Conservation (phyloP, 73 alveolate genomes). For the Strombidium stylifer region DNA sequence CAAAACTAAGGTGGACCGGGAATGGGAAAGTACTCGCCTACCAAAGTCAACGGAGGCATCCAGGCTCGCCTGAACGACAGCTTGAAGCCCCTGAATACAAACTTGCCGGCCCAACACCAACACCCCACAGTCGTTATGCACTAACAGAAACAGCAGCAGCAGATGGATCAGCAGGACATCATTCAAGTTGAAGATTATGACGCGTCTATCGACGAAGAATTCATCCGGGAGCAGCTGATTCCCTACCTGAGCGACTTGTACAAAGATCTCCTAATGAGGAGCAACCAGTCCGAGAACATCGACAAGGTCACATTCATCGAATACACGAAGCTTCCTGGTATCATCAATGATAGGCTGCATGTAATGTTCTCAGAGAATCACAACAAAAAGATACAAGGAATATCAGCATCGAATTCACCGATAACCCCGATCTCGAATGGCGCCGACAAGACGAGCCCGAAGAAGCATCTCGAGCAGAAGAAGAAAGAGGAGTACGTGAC, state of each 20-base stretch:
- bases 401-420: background rate
- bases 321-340: constrained; percentile 31
- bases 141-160: background rate
- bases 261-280: background rate
- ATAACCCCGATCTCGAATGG: constrained; percentile 14
- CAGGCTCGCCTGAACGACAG: too few species aligned
- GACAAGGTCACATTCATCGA: constrained; percentile 43
- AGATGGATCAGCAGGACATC: background rate
- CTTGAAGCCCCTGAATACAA: background rate
- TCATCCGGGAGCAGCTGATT: background rate
- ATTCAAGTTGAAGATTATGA: background rate
- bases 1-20: background rate
- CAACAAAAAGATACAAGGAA: constrained; percentile 4
- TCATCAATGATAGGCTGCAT: constrained; percentile 27
- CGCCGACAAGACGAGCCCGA: constrained; percentile 12
- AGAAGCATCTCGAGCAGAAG: background rate
- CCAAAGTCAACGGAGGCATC: background rate
- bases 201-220: background rate
- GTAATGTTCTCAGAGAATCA: constrained; percentile 6
- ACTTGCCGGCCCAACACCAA: background rate
- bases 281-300: background rate
- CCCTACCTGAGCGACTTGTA: background rate
- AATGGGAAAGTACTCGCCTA: background rate
- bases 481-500: background rate
- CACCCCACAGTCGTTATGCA: background rate